A percentile compares a stretch with the other conserved stretches of the same genome.
Conservation (phyloP, 83 land plant genomes). For the Picea engelmannii region DNA sequence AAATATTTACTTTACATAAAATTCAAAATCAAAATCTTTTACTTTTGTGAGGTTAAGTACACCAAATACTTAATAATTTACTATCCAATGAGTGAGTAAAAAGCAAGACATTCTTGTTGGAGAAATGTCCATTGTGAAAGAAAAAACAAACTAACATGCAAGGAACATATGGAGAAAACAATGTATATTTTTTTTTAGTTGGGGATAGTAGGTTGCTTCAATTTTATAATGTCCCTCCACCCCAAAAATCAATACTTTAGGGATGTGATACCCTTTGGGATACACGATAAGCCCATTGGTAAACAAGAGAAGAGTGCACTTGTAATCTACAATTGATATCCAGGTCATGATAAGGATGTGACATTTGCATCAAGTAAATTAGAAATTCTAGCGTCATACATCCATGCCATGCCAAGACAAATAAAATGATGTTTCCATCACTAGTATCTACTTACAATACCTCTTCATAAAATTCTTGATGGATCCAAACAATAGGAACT, state of each 20-base stretch:
- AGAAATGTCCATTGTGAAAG: not conserved
- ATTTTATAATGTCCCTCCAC: not conserved
- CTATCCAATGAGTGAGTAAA: not conserved
- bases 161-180: not conserved
- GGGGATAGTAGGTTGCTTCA: not conserved
- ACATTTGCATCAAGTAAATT: too few relatives aligned
- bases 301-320: slow-evolving; percentile 89
- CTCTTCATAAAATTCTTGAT: too few relatives aligned
- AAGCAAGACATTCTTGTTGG: not conserved
- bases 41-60: too few relatives aligned
- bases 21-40: not conserved
- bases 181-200: too few relatives aligned
- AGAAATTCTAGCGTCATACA: too few relatives aligned
- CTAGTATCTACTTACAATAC: too few relatives aligned
- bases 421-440: too few relatives aligned
- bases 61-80: not conserved
- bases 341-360: slow-evolving; percentile 14
- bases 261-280: not conserved
- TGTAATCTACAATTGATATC: slow-evolving; percentile 56
- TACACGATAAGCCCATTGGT: slow-evolving; percentile 23
- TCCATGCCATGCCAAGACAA: too few relatives aligned
- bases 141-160: not conserved
- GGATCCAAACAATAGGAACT: too few relatives aligned
- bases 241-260: not conserved
- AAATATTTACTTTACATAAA: slow-evolving; percentile 6